A percentile compares a stretch with the other conserved stretches of the same genome.
These are phyloP conservation scores for Halenospora varia DNA, from an alignment of 495 filamentous ascomycete species.

Conservation along the genomic window DNA sequence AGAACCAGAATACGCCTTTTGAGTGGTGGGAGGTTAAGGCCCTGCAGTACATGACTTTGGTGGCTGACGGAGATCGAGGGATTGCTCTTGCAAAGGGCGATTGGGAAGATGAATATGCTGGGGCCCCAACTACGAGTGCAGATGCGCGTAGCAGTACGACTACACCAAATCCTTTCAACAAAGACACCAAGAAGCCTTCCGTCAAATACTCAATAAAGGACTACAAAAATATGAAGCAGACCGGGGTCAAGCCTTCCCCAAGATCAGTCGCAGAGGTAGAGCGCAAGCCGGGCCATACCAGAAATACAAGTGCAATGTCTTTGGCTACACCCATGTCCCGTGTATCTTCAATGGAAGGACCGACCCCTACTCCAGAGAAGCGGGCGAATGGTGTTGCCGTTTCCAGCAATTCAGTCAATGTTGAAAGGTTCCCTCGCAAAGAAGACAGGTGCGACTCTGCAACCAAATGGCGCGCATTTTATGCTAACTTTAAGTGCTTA, in stretches of 20 bases:
- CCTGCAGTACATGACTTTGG: slow-evolving; percentile 28
- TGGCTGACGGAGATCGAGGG: slow-evolving; percentile 18
- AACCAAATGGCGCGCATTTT: background rate
- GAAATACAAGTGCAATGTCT: slow-evolving; percentile 20
- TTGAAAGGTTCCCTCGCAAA: slow-evolving; percentile 8
- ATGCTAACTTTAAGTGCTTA: slow-evolving; percentile 4
- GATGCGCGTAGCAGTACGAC: slow-evolving; percentile 20
- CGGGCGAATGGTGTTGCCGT: slow-evolving; percentile 5
- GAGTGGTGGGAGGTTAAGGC: slow-evolving; percentile 19
- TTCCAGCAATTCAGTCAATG: background rate
- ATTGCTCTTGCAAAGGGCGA: slow-evolving; percentile 13
- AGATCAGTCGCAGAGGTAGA: slow-evolving; percentile 11
- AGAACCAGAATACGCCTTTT: slow-evolving; percentile 20
- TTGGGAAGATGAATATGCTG: slow-evolving; percentile 24
- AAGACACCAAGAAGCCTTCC: slow-evolving; percentile 17
- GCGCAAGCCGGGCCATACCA: slow-evolving; percentile 12
- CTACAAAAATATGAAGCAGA: slow-evolving; percentile 23
- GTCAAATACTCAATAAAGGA: slow-evolving; percentile 23
- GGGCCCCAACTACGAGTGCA: slow-evolving; percentile 2
- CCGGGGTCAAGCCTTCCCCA: slow-evolving; percentile 20
- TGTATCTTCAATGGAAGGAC: slow-evolving; percentile 18
- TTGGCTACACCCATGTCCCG: slow-evolving; percentile 16
- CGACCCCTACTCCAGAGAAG: background rate
- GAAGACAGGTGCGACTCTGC: slow-evolving; percentile 14
- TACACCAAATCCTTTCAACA: slow-evolving; percentile 19